Base-by-base conservation (phyloP, 495 filamentous ascomycete genomes). In the Talaromyces liani region DNA sequence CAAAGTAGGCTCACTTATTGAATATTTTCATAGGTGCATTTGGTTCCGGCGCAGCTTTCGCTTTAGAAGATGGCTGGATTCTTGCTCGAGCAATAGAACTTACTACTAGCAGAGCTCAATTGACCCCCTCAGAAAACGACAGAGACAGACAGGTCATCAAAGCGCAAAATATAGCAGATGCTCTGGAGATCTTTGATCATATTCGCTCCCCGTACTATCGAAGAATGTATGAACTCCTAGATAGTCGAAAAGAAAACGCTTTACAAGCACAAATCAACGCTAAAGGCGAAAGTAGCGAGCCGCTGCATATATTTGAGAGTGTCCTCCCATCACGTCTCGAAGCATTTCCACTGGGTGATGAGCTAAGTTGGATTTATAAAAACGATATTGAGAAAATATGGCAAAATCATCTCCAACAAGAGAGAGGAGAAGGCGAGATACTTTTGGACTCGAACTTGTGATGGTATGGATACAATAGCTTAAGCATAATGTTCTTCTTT, bases 21-120 rank as follows among this genome's bases (percentile, higher is more conserved):
- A 58, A 34, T 16, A 18, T 33, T 10, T 18, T 36, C 14, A 18
- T 33, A 58, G 80, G 80, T 58, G 75, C 73, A 2, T 79, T 79
- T 66, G 80, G 80, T 0, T 80, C 80, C 1, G 80, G 80, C 0
- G 78, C 80, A 1, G 77, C 76, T 6, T 83, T 83, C 60, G 79
- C 80, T 0, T 75, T 83, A 70, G 77, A 82, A 63, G 80, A 83
- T 66, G 75, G 73, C 14, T 83, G 75, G 74, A 74, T 79, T 39
- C 68, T 83, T 29, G 78, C 77, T 4, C 74, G 71, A 56, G 72
- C 76, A 6, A 68, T 83, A 2, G 75, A 76, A 16, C 64, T 75
- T 34, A 63, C 65, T 6, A 66, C 22, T 27, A 57, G 12, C 54
- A 60, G 7, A 56, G 31, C 45, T 62, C 62, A 45, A 63, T 61